Evolutionary conservation across 192 early-diverging fungal genomes (phyloP).

Genomic region (Powellomyces hirtus): DNA sequence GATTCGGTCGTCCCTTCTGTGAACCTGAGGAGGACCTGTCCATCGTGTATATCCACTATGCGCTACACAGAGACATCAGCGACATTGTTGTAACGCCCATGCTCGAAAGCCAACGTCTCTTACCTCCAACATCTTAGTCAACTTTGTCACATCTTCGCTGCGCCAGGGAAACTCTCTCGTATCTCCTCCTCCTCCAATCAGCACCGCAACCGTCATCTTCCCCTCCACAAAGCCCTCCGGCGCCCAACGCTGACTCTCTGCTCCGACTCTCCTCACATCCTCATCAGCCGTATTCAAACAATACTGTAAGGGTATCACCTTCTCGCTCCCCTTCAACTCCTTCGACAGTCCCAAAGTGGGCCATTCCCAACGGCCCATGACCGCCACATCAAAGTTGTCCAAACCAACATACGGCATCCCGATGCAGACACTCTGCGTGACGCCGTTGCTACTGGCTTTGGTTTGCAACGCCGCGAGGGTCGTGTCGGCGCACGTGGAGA

Average conservation of each 20-base stretch:
- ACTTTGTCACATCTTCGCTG: slow-evolving; percentile 6
- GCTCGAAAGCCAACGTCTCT: not conserved
- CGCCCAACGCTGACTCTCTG: too few relatives aligned
- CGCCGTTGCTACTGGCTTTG: not conserved
- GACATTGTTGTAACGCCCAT: not conserved
- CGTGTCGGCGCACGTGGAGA: slow-evolving; percentile 21
- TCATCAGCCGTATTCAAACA: not conserved
- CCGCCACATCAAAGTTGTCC: slow-evolving; percentile 14
- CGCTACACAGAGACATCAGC: slow-evolving; percentile 3
- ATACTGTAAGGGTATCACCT: slow-evolving; percentile 1
- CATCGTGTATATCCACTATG: slow-evolving; percentile 17
- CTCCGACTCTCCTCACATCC: too few relatives aligned
- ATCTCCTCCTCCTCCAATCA: slow-evolving; percentile 3
- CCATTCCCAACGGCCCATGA: slow-evolving; percentile 16
- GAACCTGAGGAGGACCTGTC: slow-evolving; percentile 1
- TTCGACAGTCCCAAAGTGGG: slow-evolving; percentile 16
- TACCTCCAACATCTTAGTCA: slow-evolving; percentile 21
- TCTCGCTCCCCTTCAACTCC: not conserved
- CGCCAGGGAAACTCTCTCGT: slow-evolving; percentile 13
- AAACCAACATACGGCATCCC: slow-evolving; percentile 19
- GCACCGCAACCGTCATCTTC: slow-evolving; percentile 6
- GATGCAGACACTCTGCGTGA: not conserved
- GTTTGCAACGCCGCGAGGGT: slow-evolving; percentile 26
- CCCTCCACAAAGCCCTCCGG: not conserved
- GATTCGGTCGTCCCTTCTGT: not conserved